These are phyloP conservation scores for Ustilago lituana DNA, from an alignment of 1,284 basidiomycete species.

Conservation along the genomic window DNA sequence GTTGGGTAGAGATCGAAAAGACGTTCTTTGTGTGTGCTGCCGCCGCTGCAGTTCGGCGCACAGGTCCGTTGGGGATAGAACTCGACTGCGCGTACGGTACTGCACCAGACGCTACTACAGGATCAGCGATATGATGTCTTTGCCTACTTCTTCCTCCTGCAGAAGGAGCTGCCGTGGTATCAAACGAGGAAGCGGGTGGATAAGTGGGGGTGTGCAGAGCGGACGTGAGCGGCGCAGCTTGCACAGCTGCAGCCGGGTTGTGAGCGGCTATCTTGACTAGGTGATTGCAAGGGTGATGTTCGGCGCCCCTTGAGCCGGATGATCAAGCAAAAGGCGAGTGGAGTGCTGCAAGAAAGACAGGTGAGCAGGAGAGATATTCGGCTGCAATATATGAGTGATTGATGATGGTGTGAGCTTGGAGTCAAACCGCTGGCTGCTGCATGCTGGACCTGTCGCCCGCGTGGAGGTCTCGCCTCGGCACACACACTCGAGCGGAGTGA, in stretches of 20 bases:
- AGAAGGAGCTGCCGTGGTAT: neutral
- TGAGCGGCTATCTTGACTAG: constrained; percentile 32
- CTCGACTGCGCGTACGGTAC: constrained; percentile 19
- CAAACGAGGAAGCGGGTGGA: constrained; percentile 10
- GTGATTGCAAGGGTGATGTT: constrained; percentile 6
- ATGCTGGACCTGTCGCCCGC: too few relatives aligned
- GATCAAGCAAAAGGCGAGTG: neutral
- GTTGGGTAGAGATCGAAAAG: constrained; percentile 43
- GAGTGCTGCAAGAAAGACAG: neutral
- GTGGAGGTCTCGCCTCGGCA: too few relatives aligned
- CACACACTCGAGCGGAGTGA: too few relatives aligned
- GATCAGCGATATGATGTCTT: constrained; percentile 39
- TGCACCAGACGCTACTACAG: constrained; percentile 31
- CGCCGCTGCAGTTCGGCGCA: constrained; percentile 27
- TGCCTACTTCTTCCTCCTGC: constrained; percentile 9
- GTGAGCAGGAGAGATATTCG: neutral
- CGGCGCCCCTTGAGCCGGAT: constrained; percentile 33
- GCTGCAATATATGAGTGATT: too few relatives aligned
- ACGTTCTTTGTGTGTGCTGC: constrained; percentile 44
- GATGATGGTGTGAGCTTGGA: too few relatives aligned
- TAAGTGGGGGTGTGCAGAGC: constrained; percentile 12
- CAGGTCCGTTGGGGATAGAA: constrained; percentile 17
- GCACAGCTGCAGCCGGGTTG: constrained; percentile 32
- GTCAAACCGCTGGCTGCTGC: too few relatives aligned
- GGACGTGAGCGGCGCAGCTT: constrained; percentile 28